phyloP scores from a whole-genome alignment of 2,329 filamentous ascomycete species.

The Paecilomyces sp. region DNA sequence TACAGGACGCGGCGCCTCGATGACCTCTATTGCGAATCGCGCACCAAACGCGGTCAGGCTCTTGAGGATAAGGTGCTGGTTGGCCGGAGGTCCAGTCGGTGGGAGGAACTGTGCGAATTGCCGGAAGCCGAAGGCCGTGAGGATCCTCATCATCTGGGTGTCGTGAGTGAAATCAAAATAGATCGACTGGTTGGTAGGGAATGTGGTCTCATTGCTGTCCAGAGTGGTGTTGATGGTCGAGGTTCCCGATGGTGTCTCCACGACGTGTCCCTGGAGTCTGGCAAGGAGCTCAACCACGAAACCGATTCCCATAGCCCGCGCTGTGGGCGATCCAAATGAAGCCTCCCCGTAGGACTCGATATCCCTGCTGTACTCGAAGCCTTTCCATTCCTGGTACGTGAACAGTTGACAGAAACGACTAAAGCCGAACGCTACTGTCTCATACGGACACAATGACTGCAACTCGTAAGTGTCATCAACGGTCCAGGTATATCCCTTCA shows the following conservation, averaged over 20 bases:
- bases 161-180: constrained; percentile 77
- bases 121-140: constrained; percentile 64
- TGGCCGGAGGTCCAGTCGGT: constrained; percentile 46
- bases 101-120: constrained; percentile 60
- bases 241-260: constrained; percentile 12
- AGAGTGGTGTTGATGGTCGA: constrained; percentile 41
- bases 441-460: constrained; percentile 69
- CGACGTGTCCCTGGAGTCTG: constrained; percentile 42
- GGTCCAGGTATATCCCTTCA: constrained; percentile 57
- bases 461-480: constrained; percentile 57
- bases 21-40: constrained; percentile 66
- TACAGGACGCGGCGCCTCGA: constrained; percentile 59
- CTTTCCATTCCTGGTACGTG: constrained; percentile 66
- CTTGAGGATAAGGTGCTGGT: constrained; percentile 58
- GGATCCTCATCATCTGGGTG: constrained; percentile 62
- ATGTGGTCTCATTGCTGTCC: constrained; percentile 55
- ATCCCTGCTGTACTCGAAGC: constrained; percentile 65
- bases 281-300: constrained; percentile 68
- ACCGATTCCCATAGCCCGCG: constrained; percentile 65
- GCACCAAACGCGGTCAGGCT: constrained; percentile 67
- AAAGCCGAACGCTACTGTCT: constrained; percentile 69
- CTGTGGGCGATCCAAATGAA: constrained; percentile 58
- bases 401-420: constrained; percentile 69
- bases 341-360: constrained; percentile 56
- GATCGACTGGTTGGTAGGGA: constrained; percentile 65